Base-by-base conservation (phyloP, 208 protist genomes). In the Leishmania guyanensis region DNA sequence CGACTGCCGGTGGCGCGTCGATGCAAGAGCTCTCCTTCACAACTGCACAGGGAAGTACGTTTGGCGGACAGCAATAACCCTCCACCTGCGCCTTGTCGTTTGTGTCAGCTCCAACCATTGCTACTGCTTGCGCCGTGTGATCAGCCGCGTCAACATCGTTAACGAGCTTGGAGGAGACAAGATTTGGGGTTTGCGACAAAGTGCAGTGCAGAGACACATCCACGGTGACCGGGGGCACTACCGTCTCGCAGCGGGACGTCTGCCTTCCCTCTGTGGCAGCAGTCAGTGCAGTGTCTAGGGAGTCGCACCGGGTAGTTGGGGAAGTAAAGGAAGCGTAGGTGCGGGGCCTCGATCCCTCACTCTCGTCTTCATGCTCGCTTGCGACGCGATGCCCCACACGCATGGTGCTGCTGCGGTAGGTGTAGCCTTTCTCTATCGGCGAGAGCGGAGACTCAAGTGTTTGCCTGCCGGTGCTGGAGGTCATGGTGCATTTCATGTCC, bases 381-480 rank as follows among this genome's bases (percentile, higher is more conserved):
- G 69, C 53, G 33, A 39, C 71, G 5, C 71, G n/a, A 62, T 39
- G 71, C 29, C 71, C 22, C 22, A 26, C 29, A n/a, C 48, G 17
- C 50, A 14, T 39, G 29, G 29, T 58, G 29, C 51, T 20, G n/a
- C 29, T 60, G 71, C 71, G 51, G 51, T 62, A 75, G 10, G 16
- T 36, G n/a, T 17, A 43, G 16, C 71, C 33, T 58, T 20, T 48
- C 66, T 17, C 53, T 26, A 43, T 10, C 5, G 71, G 74, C n/a
- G 75, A 76, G 20, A 17, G 29, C n/a, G 43, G 74, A 1, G 75
- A 79, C 20, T 17, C 29, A 48, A 79, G 76, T 5, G 29, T 20
- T 6, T 14, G 65, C 54, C 53, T 84, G 62, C 56, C 75, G 14
- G 75, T 50, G 3, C 60, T 75, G 14, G 80, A 79, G 33, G 75